These are phyloP conservation scores for Linum usitatissimum DNA, from an alignment of 345 rosid genomes.

Conservation along the genomic window DNA sequence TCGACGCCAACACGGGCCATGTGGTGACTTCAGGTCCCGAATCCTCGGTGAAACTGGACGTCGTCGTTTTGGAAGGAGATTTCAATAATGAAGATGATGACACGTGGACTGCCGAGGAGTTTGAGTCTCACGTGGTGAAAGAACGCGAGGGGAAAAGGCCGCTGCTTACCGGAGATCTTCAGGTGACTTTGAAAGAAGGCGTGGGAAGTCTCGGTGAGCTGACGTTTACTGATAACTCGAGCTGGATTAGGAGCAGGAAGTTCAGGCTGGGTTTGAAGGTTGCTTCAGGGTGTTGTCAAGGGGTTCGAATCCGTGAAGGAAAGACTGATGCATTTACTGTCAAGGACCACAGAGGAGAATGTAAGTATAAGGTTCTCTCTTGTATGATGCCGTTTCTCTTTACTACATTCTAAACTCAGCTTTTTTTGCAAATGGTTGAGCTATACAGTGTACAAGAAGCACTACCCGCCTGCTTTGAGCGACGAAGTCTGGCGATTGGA, in stretches of 20 bases:
- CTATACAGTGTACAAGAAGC: constrained; percentile 81
- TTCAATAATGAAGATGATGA: constrained; percentile 26
- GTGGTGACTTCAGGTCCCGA: constrained; percentile 28
- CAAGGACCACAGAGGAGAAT: constrained; percentile 29
- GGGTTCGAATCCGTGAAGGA: constrained; percentile 26
- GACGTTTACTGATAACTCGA: constrained; percentile 31
- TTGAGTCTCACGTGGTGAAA: constrained; percentile 25
- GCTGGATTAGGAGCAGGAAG: constrained; percentile 35
- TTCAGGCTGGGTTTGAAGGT: constrained; percentile 35
- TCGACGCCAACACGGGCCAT: constrained; percentile 21
- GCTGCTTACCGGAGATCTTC: constrained; percentile 29
- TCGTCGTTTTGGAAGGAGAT: constrained; percentile 32
- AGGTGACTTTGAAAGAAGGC: constrained; percentile 30
- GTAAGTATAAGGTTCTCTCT: constrained; percentile 12
- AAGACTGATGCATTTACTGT: constrained; percentile 31
- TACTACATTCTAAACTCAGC: not conserved
- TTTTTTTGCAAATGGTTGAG: not conserved
- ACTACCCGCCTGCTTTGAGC: constrained; percentile 77
- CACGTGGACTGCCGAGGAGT: constrained; percentile 24
- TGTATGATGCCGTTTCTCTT: not conserved
- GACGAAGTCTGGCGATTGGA: constrained; percentile 98
- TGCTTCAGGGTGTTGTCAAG: constrained; percentile 26
- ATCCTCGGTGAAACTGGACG: constrained; percentile 25
- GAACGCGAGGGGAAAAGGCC: constrained; percentile 36
- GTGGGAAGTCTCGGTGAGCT: constrained; percentile 29